Conservation (phyloP, 495 filamentous ascomycete genomes). For the Neurospora tetraspora region DNA sequence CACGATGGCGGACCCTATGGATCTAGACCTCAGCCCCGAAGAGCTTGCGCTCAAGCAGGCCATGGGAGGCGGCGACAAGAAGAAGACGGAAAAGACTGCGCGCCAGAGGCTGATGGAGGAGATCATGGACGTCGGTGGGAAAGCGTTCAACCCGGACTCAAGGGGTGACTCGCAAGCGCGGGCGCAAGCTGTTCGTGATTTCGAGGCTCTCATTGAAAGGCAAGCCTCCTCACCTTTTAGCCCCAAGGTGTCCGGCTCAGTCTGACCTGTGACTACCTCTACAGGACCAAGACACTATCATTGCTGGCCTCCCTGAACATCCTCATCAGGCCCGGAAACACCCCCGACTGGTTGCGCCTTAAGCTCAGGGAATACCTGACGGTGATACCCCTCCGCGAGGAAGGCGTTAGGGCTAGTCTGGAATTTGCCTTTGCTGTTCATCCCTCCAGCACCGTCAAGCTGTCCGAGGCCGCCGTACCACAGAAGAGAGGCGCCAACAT, state of each 20-base stretch:
- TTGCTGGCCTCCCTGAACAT: conserved; percentile 37
- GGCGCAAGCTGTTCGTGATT: conserved; percentile 21
- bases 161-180: conserved; percentile 18
- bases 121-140: conserved; percentile 26
- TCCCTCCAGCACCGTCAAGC: conserved; percentile 32
- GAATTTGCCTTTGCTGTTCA: conserved; percentile 59
- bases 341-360: conserved; percentile 39
- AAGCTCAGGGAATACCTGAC: conserved; percentile 49
- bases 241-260: not conserved
- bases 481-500: conserved; percentile 51
- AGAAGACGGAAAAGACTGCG: conserved; percentile 6
- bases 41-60: not conserved
- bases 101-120: conserved; percentile 20
- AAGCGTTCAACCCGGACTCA: conserved; percentile 30
- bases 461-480: conserved; percentile 27
- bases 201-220: conserved; percentile 31
- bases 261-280: conserved; percentile 17
- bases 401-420: conserved; percentile 58
- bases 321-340: conserved; percentile 33
- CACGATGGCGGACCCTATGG: not conserved
- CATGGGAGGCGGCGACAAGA: not conserved
- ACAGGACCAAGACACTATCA: conserved; percentile 33
- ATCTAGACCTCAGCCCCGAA: not conserved
- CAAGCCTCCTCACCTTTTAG: conserved; percentile 12
- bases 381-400: conserved; percentile 50